Base-by-base conservation (phyloP, 208 protist species). In the Trypanosoma avium region DNA sequence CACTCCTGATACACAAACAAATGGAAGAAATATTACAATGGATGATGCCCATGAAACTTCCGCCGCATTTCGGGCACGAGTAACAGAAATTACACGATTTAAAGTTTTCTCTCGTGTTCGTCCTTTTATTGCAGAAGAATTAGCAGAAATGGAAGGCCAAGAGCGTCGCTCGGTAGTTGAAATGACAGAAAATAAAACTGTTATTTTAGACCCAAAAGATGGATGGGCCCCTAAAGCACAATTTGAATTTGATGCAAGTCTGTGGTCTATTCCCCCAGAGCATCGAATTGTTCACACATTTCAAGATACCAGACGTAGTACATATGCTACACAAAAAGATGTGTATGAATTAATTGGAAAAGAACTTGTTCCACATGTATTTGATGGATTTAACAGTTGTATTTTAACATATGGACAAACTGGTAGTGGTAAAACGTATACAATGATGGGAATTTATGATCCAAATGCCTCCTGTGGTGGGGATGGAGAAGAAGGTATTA, bases 381-480 rank as follows among this genome's bases (percentile, higher is more conserved):
- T 97, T 79, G 80, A 91, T 43, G 90, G 94, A 35, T 93, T 86
- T 75, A 96, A 97, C 80, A 90, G 80, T 60, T 95, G 90, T 57
- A 86, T 98, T 62, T 84, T 98, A 22, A 92, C 88, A 10, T 97
- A 97, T 74, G 93, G 93, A 27, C 86, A 96, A 67, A 98, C 95
- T 0, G 89, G 88, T n/a, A 91, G 84, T 61, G 96, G 92, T 8
- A 97, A 97, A 73, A 94, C 86, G 27, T 97, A 97, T 82, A 95
- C 87, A 10, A 95, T 97, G 84, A 94, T 95, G 84, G 92, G 92
- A 42, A 61, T 79, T 29, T 90, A 93, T 70, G 79, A 93, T 67
- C 84, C 92, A 4, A 75, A 71, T 42, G 84, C 73, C 1, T 76
- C 79, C 19, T 79, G 65, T 79, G 86, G 86, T 38, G 89, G 86